Base-by-base conservation (phyloP, 257 asterid genomes). In the Solanum verrucosum region DNA sequence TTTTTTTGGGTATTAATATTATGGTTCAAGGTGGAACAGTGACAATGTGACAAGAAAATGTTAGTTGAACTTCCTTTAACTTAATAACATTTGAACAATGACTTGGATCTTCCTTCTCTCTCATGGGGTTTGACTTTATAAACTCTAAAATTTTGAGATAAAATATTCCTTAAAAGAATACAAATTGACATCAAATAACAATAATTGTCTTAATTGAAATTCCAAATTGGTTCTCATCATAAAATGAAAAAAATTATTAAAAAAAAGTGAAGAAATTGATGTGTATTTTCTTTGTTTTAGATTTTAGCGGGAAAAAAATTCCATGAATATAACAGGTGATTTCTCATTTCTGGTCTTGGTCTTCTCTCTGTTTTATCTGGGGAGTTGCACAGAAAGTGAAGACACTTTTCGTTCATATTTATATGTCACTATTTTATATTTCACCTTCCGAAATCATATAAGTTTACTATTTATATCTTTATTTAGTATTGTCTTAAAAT, bases 71-170 rank as follows among this genome's bases (percentile, higher is more conserved):
- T 92, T 89, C 91, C 92, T 79, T 90, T 79, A 88, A 86, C 95
- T 94, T 84, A 88, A 83, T 85, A 88, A 56, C 94, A 85, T 89
- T 96, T 93, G 96, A 95, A 93, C 90, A 93, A 93, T 93, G 96
- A 95, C 98, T 92, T 91, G 93, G 91, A 92, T 90, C 92, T 79
- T 91, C 46, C 49, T 56, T 65, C 86, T 78, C 86, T 77, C 81
- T 56, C 27, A 82, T 82, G 86, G 0, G 70, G 38, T 46, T 81
- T 87, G 86, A 77, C 89, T 87, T 37, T 18, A 7, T 9, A 2
- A 33, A 23, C 44, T 59, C 25, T 82, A 9, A 82, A 82, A 29
- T 81, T 13, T 70, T 49, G 27, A 46, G 27, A 18, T 49, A 46
- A 82, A 82, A 2, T 82, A 49, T 49, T 29, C 71, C 29, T 18